Percentiles rank a stretch among this genome's conserved stretches.
These are phyloP conservation scores for Mimosa bimucronata DNA, from an alignment of 306 rosid genomes.

Conservation along the genomic window DNA sequence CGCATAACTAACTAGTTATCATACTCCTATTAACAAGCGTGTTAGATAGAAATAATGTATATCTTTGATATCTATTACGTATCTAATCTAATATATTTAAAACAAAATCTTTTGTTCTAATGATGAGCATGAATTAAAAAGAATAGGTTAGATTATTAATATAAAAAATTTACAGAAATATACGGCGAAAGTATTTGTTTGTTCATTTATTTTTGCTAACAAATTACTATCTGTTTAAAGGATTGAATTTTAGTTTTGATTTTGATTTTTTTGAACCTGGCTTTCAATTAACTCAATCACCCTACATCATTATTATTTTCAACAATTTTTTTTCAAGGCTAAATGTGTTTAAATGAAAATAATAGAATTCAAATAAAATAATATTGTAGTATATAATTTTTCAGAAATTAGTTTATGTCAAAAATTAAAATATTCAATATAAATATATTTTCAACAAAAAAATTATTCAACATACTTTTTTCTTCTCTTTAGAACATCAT, in stretches of 20 bases:
- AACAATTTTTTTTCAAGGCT: not conserved
- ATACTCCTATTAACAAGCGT: slow-evolving; percentile 36
- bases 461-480: too few species aligned
- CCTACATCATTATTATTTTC: not conserved
- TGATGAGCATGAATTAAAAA: not conserved
- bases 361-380: not conserved
- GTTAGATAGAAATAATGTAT: slow-evolving; percentile 31
- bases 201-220: not conserved
- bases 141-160: not conserved
- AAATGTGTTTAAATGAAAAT: not conserved
- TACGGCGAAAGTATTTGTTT: not conserved
- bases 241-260: not conserved
- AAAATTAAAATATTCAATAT: too few species aligned
- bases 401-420: not conserved
- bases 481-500: too few species aligned
- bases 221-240: too few species aligned
- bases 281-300: not conserved
- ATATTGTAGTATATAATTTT: too few species aligned
- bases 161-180: not conserved
- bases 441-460: too few species aligned
- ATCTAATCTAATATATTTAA: too few species aligned
- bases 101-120: not conserved
- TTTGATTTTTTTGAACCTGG: not conserved
- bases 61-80: too few species aligned
- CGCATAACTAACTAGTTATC: slow-evolving; percentile 19